A percentile compares a stretch with the other conserved stretches of the same genome.
Conservation (phyloP, 345 rosid genomes). For the Eucalyptus polybractea region DNA sequence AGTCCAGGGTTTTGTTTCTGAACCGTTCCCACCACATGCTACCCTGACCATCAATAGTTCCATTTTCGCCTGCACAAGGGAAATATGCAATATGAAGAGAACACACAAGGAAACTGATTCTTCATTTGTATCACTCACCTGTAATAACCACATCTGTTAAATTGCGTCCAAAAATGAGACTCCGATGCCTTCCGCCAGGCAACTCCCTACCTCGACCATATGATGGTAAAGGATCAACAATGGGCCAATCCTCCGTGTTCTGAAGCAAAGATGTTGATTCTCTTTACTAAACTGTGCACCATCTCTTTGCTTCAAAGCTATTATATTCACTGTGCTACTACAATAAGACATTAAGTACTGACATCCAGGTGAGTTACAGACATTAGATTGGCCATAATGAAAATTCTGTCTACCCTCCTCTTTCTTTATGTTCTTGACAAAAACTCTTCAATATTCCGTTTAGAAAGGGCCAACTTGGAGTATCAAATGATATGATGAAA, state of each 20-base stretch:
- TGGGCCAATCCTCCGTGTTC: slow-evolving; percentile 82
- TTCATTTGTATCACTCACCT: slow-evolving; percentile 31
- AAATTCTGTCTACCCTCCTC: background rate
- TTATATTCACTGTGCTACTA: background rate
- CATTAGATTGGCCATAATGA: background rate
- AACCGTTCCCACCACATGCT: slow-evolving; percentile 89
- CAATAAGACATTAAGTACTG: background rate
- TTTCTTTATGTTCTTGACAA: background rate
- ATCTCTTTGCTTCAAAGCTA: background rate
- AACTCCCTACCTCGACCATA: slow-evolving; percentile 95
- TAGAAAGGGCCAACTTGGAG: background rate
- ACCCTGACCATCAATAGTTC: slow-evolving; percentile 96
- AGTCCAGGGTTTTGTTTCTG: slow-evolving; percentile 47
- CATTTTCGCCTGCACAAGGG: slow-evolving; percentile 61
- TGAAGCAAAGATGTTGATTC: slow-evolving; percentile 11
- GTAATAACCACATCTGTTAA: slow-evolving; percentile 87
- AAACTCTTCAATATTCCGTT: background rate
- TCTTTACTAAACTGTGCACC: background rate
- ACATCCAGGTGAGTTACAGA: background rate
- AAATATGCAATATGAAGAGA: background rate
- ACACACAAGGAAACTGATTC: background rate
- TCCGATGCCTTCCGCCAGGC: slow-evolving; percentile 79
- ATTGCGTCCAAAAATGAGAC: slow-evolving; percentile 85
- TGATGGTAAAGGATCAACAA: slow-evolving; percentile 91
- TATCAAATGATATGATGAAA: background rate